Base-by-base conservation (phyloP, 2,329 filamentous ascomycete genomes). In the Neurospora crassa region DNA sequence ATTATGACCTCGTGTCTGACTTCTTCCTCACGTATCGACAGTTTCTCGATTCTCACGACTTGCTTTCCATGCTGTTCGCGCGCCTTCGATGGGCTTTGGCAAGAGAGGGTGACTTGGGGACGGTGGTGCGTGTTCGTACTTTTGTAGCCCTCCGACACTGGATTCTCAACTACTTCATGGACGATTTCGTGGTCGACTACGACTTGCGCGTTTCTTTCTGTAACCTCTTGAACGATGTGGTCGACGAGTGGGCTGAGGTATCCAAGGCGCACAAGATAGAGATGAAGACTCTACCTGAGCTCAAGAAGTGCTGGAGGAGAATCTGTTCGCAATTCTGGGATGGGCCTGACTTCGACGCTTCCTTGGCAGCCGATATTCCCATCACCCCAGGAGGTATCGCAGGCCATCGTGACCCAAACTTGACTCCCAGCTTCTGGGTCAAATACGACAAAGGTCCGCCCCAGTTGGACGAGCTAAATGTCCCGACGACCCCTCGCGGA, bases 221-320 rank as follows among this genome's bases (percentile, higher is more conserved):
- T 81, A 85, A 89, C 41, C 85, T 94, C 10, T 85, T 97, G 72
- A 97, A 98, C 79, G 83, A 85, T 68, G 86, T 90, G 67, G 85
- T 88, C 4, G 82, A 85, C 18, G 88, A 90, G 72, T 78, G 90
- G 10, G 82, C 83, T 0, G 80, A 83, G 59, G 82, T 86, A 20
- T 76, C 79, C 1, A 77, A 78, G 43, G 81, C 80, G 29, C 80
- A 82, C 16, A 88, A 87, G 74, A 85, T 87, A 2, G 87, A 87
- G 69, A 77, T 97, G 72, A 97, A 97, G 80, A 97, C 98, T 74
- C 85, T 99, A 43, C 90, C 91, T 40, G 96, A 99, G 80, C 83
- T 99, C 73, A 99, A 99, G 80, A 96, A 97, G 79, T 98, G 96
- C 79, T 99, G 96, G 96, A 90, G 94, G 79, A 88, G 94, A 69